These are phyloP conservation scores for Xanthoparmelia taractica DNA, from an alignment of 495 filamentous ascomycete genomes.

Conservation along the genomic window DNA sequence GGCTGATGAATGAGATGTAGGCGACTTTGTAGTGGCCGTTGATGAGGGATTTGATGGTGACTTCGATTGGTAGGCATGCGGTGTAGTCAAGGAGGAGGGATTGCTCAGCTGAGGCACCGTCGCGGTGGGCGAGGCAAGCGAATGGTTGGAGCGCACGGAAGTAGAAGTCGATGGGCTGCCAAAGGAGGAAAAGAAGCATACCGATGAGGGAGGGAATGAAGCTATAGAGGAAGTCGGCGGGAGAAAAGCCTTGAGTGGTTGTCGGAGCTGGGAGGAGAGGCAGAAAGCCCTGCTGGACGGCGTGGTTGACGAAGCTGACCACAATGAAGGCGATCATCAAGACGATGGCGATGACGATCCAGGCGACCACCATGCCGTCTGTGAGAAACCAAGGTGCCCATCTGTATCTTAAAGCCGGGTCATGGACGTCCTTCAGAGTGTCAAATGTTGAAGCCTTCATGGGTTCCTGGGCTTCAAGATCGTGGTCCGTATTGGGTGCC, in stretches of 20 bases:
- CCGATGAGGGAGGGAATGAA: conserved; percentile 74
- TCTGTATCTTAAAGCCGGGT: conserved; percentile 46
- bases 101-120: conserved; percentile 56
- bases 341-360: conserved; percentile 53
- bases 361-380: conserved; percentile 52
- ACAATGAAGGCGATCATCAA: conserved; percentile 66
- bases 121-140: conserved; percentile 49
- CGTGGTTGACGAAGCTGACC: conserved; percentile 67
- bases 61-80: conserved; percentile 54
- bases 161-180: conserved; percentile 68
- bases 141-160: conserved; percentile 71
- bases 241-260: conserved; percentile 59
- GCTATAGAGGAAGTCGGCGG: conserved; percentile 81
- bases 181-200: conserved; percentile 65
- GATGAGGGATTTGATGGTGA: conserved; percentile 51
- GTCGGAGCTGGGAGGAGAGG: conserved; percentile 58
- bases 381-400: conserved; percentile 76
- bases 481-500: conserved; percentile 30
- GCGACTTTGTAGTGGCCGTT: conserved; percentile 67
- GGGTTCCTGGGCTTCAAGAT: conserved; percentile 37
- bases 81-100: conserved; percentile 70
- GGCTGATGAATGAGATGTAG: conserved; percentile 55
- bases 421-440: conserved; percentile 38
- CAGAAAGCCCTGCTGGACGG: conserved; percentile 58
- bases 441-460: conserved; percentile 29